Evolutionary conservation across 2,329 filamentous ascomycete species (phyloP).

Genomic region (Fonsecaea monophora): DNA sequence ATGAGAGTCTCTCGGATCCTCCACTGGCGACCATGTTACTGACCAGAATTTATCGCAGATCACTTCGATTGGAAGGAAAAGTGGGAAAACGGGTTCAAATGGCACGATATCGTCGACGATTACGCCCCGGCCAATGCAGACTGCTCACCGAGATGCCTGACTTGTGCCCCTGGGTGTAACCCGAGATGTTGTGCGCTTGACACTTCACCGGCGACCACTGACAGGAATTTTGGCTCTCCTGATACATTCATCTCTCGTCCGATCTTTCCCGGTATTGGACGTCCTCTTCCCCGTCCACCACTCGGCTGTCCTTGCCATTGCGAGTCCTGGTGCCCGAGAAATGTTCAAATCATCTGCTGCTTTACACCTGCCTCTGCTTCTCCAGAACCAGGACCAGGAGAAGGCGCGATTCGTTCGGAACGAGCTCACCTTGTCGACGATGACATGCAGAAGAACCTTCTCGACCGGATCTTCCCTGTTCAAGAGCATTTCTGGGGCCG

Average conservation of each 20-base stretch:
- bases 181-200: constrained; percentile 23
- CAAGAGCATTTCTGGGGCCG: constrained; percentile 2
- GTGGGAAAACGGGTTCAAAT: constrained; percentile 25
- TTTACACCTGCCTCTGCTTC: constrained; percentile 2
- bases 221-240: background rate
- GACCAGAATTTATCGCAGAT: constrained; percentile 2
- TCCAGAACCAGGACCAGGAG: constrained; percentile 4
- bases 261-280: background rate
- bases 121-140: constrained; percentile 1
- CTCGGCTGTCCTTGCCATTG: constrained; percentile 31
- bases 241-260: background rate
- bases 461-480: constrained; percentile 9
- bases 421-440: background rate
- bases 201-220: background rate
- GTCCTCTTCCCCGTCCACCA: constrained; percentile 13
- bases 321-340: constrained; percentile 14
- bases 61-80: background rate
- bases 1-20: constrained; percentile 1
- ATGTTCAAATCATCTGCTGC: constrained; percentile 26
- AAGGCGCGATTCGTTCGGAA: too few relatives aligned
- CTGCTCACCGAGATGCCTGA: constrained; percentile 21
- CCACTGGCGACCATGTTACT: background rate
- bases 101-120: constrained; percentile 27
- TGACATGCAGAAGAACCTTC: constrained; percentile 1
- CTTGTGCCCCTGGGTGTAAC: constrained; percentile 29